A percentile compares a stretch with the other conserved stretches of the same genome.
Evolutionary conservation across 495 filamentous ascomycete species (phyloP).

Genomic region (Penicillium alfredii): DNA sequence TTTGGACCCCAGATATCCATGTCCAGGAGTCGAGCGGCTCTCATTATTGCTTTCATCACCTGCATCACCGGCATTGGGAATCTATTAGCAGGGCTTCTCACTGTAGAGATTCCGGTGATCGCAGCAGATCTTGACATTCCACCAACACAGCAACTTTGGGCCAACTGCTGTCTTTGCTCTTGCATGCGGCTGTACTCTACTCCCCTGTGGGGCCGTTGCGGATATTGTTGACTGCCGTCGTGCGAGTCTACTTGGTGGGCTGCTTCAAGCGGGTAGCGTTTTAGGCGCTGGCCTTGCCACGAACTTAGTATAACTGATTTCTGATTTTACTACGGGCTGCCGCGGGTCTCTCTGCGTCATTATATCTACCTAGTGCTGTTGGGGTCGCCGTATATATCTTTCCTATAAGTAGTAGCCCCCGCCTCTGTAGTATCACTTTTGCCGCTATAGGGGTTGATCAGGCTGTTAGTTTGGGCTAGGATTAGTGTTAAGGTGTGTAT

Average conservation of each 20-base stretch:
- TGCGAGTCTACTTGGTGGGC: constrained; percentile 33
- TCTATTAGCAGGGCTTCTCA: constrained; percentile 6
- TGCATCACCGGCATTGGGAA: constrained; percentile 11
- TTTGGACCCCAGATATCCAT: too few relatives aligned
- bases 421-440: constrained; percentile 41
- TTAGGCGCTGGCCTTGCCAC: constrained; percentile 34
- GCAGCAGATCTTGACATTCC: constrained; percentile 7
- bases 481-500: constrained; percentile 40
- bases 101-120: constrained; percentile 11
- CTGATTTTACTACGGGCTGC: constrained; percentile 41
- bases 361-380: constrained; percentile 34
- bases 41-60: constrained; percentile 6
- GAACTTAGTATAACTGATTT: constrained; percentile 37
- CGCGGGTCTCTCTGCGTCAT: constrained; percentile 30
- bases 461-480: constrained; percentile 44
- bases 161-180: constrained; percentile 9
- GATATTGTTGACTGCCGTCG: constrained; percentile 37
- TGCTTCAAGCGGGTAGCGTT: constrained; percentile 32
- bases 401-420: constrained; percentile 24
- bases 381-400: constrained; percentile 29
- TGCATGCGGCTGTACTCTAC: constrained; percentile 31
- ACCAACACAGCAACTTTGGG: constrained; percentile 7
- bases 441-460: constrained; percentile 35
- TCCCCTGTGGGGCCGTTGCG: constrained; percentile 40
- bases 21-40: background rate